phyloP scores from a whole-genome alignment of 352 stramenopile species.

The Globisporangium cystogenes region DNA sequence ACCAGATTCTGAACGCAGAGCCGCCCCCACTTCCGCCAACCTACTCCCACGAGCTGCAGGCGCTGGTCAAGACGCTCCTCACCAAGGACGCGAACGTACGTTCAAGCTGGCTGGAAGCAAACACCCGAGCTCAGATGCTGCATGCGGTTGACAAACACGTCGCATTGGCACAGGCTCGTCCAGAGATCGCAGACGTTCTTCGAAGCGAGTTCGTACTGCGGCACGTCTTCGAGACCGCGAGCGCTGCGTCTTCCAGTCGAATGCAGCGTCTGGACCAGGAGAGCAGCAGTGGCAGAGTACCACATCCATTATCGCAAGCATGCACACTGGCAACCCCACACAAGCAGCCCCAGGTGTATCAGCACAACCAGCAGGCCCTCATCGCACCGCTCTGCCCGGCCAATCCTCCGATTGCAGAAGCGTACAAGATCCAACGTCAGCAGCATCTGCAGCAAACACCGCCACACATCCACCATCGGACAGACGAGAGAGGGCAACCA shows the following conservation, averaged over 20 bases:
- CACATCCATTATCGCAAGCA: neutral
- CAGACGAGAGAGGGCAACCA: neutral
- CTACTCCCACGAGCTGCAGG: conserved; percentile 26
- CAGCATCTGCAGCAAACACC: conserved; percentile 1
- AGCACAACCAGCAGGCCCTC: neutral
- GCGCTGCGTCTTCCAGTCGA: conserved; percentile 24
- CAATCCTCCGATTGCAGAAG: neutral
- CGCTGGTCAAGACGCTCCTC: conserved; percentile 28
- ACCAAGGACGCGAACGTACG: conserved; percentile 36
- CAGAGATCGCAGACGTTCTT: conserved; percentile 18
- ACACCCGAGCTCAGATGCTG: neutral
- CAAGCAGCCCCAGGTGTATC: too few relatives aligned
- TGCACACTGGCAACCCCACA: neutral
- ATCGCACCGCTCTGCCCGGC: neutral
- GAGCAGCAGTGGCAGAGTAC: neutral
- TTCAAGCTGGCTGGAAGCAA: neutral
- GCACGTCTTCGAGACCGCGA: conserved; percentile 24
- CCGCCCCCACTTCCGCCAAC: conserved; percentile 19
- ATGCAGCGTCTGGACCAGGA: conserved; percentile 17
- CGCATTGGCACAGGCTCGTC: conserved; percentile 15
- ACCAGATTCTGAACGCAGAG: conserved; percentile 36
- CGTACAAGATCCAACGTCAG: neutral
- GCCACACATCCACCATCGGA: neutral
- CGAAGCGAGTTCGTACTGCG: conserved; percentile 19
- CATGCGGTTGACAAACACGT: neutral